phyloP scores from a whole-genome alignment of 192 early-diverging fungal genomes.

The Coemansia sp. region DNA sequence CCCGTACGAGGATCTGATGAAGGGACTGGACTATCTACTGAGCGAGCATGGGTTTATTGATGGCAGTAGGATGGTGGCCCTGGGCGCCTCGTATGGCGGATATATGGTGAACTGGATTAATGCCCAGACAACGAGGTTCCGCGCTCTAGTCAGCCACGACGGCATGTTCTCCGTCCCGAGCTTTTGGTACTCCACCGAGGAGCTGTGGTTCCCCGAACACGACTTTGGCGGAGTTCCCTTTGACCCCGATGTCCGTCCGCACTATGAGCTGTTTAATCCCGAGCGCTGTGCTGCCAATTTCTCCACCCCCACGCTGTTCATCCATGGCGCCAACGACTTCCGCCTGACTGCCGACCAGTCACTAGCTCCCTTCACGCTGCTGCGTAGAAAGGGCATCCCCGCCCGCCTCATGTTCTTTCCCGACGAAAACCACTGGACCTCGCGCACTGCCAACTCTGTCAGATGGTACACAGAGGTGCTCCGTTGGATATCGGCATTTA shows the following conservation, averaged over 20 bases:
- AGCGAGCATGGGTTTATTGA: conserved; percentile 61
- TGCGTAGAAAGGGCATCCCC: conserved; percentile 67
- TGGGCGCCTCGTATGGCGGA: conserved; percentile 80
- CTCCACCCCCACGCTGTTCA: conserved; percentile 74
- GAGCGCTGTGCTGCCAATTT: conserved; percentile 65
- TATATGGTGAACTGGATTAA: conserved; percentile 89
- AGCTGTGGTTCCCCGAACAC: conserved; percentile 76
- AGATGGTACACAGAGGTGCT: conserved; percentile 69
- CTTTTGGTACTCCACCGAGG: conserved; percentile 69
- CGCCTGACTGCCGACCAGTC: conserved; percentile 68
- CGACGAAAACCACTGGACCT: conserved; percentile 70
- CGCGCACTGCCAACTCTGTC: conserved; percentile 66
- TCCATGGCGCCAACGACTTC: conserved; percentile 71
- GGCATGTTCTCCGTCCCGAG: conserved; percentile 66
- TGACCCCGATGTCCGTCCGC: conserved; percentile 43
- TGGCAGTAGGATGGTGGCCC: conserved; percentile 55
- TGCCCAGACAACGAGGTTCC: conserved; percentile 68
- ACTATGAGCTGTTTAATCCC: conserved; percentile 69
- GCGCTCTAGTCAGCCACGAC: conserved; percentile 70
- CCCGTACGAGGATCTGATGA: conserved; percentile 77
- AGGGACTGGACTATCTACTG: conserved; percentile 64
- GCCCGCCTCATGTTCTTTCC: conserved; percentile 72
- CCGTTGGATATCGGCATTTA: conserved; percentile 54
- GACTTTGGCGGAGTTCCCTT: conserved; percentile 76
- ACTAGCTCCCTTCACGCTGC: conserved; percentile 69